A percentile compares a stretch with the other conserved stretches of the same genome.
Conservation (phyloP, 2,329 filamentous ascomycete genomes). For the Beauveria sp. region DNA sequence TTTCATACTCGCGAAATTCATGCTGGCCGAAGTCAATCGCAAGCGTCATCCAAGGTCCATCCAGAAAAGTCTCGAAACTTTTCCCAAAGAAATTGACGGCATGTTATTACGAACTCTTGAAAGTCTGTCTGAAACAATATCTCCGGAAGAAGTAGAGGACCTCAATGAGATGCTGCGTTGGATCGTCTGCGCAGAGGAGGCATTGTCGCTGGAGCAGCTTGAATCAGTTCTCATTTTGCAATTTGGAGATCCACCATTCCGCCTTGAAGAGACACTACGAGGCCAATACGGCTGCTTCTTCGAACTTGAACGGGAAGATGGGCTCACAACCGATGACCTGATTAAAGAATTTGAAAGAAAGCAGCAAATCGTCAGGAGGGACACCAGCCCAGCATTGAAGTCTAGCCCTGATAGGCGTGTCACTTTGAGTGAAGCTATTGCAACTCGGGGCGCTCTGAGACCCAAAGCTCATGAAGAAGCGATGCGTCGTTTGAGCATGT, state of each 20-base stretch:
- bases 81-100: slow-evolving; percentile 36
- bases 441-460: neutral
- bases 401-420: neutral
- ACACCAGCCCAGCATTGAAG: neutral
- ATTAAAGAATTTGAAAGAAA: slow-evolving; percentile 29
- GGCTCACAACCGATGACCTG: slow-evolving; percentile 33
- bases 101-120: slow-evolving; percentile 34
- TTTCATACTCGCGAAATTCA: slow-evolving; percentile 42
- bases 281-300: slow-evolving; percentile 40
- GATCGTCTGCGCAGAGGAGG: slow-evolving; percentile 36
- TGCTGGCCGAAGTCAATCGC: slow-evolving; percentile 40
- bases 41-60: slow-evolving; percentile 38
- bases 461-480: slow-evolving; percentile 1
- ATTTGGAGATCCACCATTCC: slow-evolving; percentile 32
- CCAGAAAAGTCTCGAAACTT: slow-evolving; percentile 34
- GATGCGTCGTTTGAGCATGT: slow-evolving; percentile 5
- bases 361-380: slow-evolving; percentile 15
- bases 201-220: slow-evolving; percentile 35
- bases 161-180: slow-evolving; percentile 40
- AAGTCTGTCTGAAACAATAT: slow-evolving; percentile 32
- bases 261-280: slow-evolving; percentile 34
- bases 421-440: neutral
- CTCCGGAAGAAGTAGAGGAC: slow-evolving; percentile 30
- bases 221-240: slow-evolving; percentile 35
- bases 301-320: slow-evolving; percentile 35